These are phyloP conservation scores for Pichia scutulata DNA, from an alignment of 805 yeast genomes.

Conservation along the genomic window DNA sequence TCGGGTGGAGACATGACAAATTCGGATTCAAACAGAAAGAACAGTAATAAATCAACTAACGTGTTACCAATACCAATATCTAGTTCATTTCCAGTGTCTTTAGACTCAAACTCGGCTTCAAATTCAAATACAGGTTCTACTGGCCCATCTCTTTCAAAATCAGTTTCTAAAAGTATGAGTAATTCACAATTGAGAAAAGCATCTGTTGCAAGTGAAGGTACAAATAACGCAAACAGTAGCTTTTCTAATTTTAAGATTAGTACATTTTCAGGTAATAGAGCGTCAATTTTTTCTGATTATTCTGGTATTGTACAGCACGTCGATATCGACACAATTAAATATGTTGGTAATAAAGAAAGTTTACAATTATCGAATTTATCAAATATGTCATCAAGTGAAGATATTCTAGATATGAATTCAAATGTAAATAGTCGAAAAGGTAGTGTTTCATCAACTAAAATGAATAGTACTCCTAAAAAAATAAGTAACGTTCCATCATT, in stretches of 20 bases:
- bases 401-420: neutral
- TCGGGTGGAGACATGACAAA: neutral
- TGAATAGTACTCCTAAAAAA: neutral
- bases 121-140: neutral
- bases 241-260: neutral
- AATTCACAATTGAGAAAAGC: neutral
- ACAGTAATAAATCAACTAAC: neutral
- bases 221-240: neutral
- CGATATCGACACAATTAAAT: slow-evolving; percentile 28
- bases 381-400: neutral
- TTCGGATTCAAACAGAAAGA: neutral
- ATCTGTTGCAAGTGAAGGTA: neutral
- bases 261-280: slow-evolving; percentile 17
- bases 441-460: neutral
- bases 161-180: neutral
- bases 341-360: slow-evolving; percentile 21
- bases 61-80: neutral
- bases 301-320: slow-evolving; percentile 32
- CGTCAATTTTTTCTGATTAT: slow-evolving; percentile 29
- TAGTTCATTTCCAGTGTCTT: neutral
- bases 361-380: slow-evolving; percentile 2
- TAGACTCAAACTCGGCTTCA: neutral
- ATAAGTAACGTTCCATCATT: neutral
- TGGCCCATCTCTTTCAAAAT: neutral
- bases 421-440: neutral